Evolutionary conservation across 768 basidiomycete genomes (phyloP), one percentile per base, ranked within the genome.

Genomic region (Termitomyces heimii): DNA sequence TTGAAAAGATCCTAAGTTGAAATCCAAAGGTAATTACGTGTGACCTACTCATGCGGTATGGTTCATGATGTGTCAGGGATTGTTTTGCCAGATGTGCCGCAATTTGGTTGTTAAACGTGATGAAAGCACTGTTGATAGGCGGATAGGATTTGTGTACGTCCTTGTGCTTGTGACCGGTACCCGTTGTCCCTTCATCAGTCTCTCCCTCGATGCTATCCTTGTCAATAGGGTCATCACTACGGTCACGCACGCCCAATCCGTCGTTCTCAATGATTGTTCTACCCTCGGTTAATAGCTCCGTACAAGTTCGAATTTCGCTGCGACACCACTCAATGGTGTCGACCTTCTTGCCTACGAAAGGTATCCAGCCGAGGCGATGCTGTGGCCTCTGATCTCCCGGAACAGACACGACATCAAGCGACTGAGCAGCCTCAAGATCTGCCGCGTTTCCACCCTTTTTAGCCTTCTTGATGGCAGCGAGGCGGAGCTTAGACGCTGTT

Each of bases 251-350:
- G 34, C 66, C 62, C 44, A 70, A 65, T 40, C 69, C 75, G 32
- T 69, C 64, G 10, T 63, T 64, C 9, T 65, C 63, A 24, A 77
- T 73, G 16, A 68, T 58, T 34, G 66, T 66, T 14, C 83, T 75
- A 24, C 76, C 83, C 58, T 77, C 75, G 3, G 82, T 79, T 45
- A 92, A 72, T 3, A 82, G 63, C 20, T 66, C 66, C 18, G 77
- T 82, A 55, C 84, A 83, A 1, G 74, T 65, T 1, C 72, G 70
- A 55, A 97, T 91, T 71, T 94, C 89, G 20, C 79, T 74, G 31
- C 90, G 77, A 20, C 86, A 84, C 94, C 94, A 97, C 2, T 94
- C 86, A 66, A 98, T 94, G 3, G 89, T 83, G 73, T 98, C 97
- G 16, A 98, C 94, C 70, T 96, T 89, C 69, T 92, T 70, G 8